Evolutionary conservation across 306 rosid genomes (phyloP), one percentile per base, ranked within the genome.

Genomic region (Vicia villosa): DNA sequence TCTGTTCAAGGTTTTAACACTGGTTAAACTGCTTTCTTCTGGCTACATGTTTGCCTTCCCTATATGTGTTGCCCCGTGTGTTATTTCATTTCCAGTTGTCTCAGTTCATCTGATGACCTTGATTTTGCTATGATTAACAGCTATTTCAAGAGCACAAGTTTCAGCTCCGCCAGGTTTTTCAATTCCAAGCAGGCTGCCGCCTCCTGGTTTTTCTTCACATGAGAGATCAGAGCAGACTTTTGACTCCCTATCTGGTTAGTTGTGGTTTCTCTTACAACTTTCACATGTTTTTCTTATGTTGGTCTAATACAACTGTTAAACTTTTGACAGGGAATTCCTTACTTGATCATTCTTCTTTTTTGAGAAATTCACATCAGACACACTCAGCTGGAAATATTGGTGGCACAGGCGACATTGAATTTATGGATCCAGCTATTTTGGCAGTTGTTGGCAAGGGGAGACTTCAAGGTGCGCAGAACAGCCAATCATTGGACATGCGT

Each of bases 91-190:
- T 69, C 3, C 68, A 21, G 36, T 19, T 56, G 36, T 60, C 55
- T 57, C 21, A n/a, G 54, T 12, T 73, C 21, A 46, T 73, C 5
- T 45, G 28, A 22, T 60, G 75, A 40, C 50, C 58, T 32, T 63
- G 6, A 21, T 78, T 45, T 56, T 28, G 12, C 49, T 52, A 64
- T 73, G 63, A 28, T 37, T 76, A 72, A 11, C 87, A 86, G 96
- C 86, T 21, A 83, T 65, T 83, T 79, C 97, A 11, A 91, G 99
- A 79, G 91, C 96, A 74, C 99, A 91, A 81, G 83, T 89, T 14
- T 95, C 97, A 8, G 97, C 96, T 45, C 99, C 99, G 0, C 99
- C 99, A 17, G 99, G 99, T n/a, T 95, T 95, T 79, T 89, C 97
- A 6, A 76, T 81, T 76, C 96, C 99, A 40, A 89, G 90, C 82